Evolutionary conservation across 2,329 filamentous ascomycete species (phyloP).

Genomic region (Tolypocladium guangdongense): DNA sequence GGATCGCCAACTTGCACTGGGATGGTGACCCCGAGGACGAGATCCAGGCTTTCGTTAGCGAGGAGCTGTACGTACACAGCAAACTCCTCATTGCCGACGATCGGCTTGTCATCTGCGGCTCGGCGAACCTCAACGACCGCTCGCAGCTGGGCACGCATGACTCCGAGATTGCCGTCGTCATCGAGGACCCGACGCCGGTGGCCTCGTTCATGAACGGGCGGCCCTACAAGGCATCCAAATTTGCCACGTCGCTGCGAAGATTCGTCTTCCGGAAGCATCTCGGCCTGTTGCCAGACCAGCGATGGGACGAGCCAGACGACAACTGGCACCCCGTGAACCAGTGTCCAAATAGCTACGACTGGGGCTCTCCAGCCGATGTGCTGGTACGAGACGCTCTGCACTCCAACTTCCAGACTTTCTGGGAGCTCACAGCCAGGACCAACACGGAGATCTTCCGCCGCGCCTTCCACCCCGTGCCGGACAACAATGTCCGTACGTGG

Average conservation of each 20-base stretch:
- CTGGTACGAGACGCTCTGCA: no score
- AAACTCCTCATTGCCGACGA: slow-evolving; percentile 77
- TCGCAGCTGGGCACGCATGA: slow-evolving; percentile 79
- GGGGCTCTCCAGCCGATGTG: slow-evolving; percentile 40
- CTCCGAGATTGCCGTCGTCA: slow-evolving; percentile 80
- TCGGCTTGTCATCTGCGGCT: slow-evolving; percentile 70
- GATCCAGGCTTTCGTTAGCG: slow-evolving; percentile 27
- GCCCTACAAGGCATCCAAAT: slow-evolving; percentile 43
- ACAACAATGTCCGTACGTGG: no score
- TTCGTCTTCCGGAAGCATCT: slow-evolving; percentile 42
- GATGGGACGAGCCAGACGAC: slow-evolving; percentile 51
- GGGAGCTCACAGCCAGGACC: no score
- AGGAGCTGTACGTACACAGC: slow-evolving; percentile 53
- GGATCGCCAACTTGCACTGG: slow-evolving; percentile 52
- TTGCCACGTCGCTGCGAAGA: no score
- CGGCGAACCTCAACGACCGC: slow-evolving; percentile 45
- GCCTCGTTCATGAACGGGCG: slow-evolving; percentile 63
- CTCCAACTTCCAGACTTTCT: no score
- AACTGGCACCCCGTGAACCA: slow-evolving; percentile 70
- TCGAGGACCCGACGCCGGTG: slow-evolving; percentile 65
- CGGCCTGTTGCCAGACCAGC: slow-evolving; percentile 67
- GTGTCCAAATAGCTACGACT: slow-evolving; percentile 62
- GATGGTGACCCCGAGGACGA: slow-evolving; percentile 11
- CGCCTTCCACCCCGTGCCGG: no score
- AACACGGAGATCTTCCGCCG: no score